Evolutionary conservation across 1,284 basidiomycete species (phyloP).

Genomic region (Ceratobasidium sp.): DNA sequence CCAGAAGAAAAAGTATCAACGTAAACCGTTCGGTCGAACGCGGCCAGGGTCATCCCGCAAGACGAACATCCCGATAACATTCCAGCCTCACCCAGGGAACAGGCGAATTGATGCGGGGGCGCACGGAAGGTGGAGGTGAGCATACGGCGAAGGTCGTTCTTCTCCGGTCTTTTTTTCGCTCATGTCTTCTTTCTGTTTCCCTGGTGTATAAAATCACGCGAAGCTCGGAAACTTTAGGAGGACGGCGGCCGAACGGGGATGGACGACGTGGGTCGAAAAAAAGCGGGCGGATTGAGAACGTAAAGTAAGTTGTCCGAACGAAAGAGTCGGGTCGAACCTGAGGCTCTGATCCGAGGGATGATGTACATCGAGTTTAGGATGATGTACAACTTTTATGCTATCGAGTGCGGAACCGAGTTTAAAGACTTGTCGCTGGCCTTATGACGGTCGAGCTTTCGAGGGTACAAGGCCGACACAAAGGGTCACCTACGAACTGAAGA

Average conservation of each 20-base stretch:
- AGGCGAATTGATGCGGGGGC: slow-evolving; percentile 7
- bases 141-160: neutral
- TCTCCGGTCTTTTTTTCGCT: neutral
- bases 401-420: neutral
- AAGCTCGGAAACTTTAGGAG: neutral
- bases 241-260: slow-evolving; percentile 21
- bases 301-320: neutral
- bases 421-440: too few relatives aligned
- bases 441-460: too few relatives aligned
- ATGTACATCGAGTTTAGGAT: slow-evolving; percentile 1
- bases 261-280: neutral
- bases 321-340: neutral
- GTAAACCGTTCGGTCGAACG: neutral
- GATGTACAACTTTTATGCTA: neutral
- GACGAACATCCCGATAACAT: neutral
- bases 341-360: too few relatives aligned
- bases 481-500: too few relatives aligned
- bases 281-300: too few relatives aligned
- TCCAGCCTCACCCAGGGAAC: slow-evolving; percentile 1
- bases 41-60: neutral
- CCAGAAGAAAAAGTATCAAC: neutral
- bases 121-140: neutral
- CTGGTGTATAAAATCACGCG: neutral
- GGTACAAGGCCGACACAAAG: too few relatives aligned
- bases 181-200: neutral